A percentile compares a stretch with the other conserved stretches of the same genome.
Conservation (phyloP, 495 filamentous ascomycete genomes). For the Penicillium goetzii region DNA sequence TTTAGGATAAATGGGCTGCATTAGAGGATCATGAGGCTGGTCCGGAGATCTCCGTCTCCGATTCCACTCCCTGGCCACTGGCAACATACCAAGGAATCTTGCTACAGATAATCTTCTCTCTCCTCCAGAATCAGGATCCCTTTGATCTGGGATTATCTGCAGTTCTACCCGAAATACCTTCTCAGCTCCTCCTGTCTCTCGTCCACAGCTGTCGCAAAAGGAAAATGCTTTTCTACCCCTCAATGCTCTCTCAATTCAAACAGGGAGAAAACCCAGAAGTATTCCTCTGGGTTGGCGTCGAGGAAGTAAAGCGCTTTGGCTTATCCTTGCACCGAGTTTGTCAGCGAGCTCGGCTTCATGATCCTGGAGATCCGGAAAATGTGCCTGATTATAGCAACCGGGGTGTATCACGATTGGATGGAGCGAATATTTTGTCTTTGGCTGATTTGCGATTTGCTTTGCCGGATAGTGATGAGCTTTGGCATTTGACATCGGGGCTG, state of each 20-base stretch:
- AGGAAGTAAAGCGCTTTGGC: slow-evolving; percentile 21
- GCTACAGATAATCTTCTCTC: slow-evolving; percentile 21
- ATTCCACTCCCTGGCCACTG: slow-evolving; percentile 16
- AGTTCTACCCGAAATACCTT: slow-evolving; percentile 1
- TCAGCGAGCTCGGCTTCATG: background rate
- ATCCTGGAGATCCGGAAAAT: background rate
- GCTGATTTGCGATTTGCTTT: slow-evolving; percentile 15
- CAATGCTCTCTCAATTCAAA: slow-evolving; percentile 13
- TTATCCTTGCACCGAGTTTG: slow-evolving; percentile 20
- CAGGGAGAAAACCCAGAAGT: background rate
- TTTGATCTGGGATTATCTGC: slow-evolving; percentile 1
- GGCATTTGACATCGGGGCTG: slow-evolving; percentile 3
- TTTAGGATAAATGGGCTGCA: slow-evolving; percentile 10
- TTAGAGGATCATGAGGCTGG: background rate
- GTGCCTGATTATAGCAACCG: background rate
- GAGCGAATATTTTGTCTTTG: slow-evolving; percentile 3
- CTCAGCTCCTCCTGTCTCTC: background rate
- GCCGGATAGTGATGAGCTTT: slow-evolving; percentile 15
- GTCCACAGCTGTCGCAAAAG: background rate
- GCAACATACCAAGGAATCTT: slow-evolving; percentile 29
- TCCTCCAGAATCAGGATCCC: background rate
- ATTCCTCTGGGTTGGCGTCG: slow-evolving; percentile 17
- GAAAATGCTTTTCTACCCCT: slow-evolving; percentile 14
- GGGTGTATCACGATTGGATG: background rate
- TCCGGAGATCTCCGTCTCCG: background rate